Percentiles rank a stretch among this genome's conserved stretches.
phyloP scores from a whole-genome alignment of 768 basidiomycete species.

The Hygrophorus pudorinus region DNA sequence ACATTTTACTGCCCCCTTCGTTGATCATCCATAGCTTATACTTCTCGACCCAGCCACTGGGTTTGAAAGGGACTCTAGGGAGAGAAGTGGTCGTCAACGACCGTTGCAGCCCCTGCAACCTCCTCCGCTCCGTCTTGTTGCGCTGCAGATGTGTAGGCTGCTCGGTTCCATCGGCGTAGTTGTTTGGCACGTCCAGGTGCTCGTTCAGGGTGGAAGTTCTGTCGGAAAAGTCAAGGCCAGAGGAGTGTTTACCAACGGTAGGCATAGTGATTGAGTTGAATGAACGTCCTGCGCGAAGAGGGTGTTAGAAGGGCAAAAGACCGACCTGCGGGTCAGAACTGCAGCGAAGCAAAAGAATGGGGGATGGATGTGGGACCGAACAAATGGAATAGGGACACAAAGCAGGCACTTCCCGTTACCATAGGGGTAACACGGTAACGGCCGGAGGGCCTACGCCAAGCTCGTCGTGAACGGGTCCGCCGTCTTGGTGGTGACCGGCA shows the following conservation, averaged over 20 bases:
- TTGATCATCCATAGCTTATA: conserved; percentile 88
- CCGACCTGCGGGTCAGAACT: conserved; percentile 36
- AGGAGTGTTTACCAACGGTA: conserved; percentile 33
- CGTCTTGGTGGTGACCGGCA: too few relatives aligned
- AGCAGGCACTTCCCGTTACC: too few relatives aligned
- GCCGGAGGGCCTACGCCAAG: too few relatives aligned
- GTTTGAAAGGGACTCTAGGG: conserved; percentile 21
- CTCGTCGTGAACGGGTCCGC: too few relatives aligned
- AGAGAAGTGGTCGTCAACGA: conserved; percentile 28
- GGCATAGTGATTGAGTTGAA: conserved; percentile 4
- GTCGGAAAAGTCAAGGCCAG: conserved; percentile 65
- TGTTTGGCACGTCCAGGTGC: conserved; percentile 35
- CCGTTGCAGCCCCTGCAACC: conserved; percentile 81
- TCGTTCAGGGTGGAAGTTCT: conserved; percentile 34
- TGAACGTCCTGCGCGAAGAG: conserved; percentile 31
- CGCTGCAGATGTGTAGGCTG: conserved; percentile 53
- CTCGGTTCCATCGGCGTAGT: conserved; percentile 18
- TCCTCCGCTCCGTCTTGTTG: conserved; percentile 76
- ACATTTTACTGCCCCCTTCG: conserved; percentile 71
- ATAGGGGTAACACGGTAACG: too few relatives aligned
- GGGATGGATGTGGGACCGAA: neutral
- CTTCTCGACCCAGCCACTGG: conserved; percentile 32
- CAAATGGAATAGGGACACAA: neutral
- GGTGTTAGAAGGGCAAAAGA: conserved; percentile 23
- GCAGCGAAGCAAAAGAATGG: conserved; percentile 16